Conservation (phyloP, 2,329 filamentous ascomycete genomes). For the Alternaria infectoria region DNA sequence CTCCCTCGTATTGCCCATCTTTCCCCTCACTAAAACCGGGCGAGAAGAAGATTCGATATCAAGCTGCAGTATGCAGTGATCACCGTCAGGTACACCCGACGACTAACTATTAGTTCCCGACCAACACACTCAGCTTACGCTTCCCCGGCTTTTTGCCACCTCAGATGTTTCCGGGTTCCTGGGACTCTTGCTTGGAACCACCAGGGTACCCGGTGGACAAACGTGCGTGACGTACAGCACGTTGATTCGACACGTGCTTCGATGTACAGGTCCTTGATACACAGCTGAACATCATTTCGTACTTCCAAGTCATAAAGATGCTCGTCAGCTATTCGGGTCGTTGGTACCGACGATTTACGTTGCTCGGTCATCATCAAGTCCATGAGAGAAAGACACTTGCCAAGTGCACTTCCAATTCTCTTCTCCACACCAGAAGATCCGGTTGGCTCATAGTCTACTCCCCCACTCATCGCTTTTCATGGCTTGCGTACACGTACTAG, state of each 20-base stretch:
- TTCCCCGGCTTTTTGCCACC: neutral
- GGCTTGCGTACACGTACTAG: neutral
- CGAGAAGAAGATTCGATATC: neutral
- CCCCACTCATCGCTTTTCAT: neutral
- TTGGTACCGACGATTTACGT: neutral
- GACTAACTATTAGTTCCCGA: neutral
- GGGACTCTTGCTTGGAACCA: neutral
- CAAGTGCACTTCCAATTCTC: neutral
- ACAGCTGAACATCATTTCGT: neutral
- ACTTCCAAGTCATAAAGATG: neutral
- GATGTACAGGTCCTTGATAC: neutral
- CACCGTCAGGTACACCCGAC: neutral
- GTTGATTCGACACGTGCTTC: slow-evolving; percentile 5
- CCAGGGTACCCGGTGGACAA: neutral
- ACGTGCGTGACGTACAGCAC: slow-evolving; percentile 14
- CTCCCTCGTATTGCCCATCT: neutral
- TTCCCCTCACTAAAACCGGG: neutral
- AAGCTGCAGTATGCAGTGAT: neutral
- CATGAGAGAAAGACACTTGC: neutral
- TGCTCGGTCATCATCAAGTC: neutral
- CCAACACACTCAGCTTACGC: neutral
- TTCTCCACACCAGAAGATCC: neutral
- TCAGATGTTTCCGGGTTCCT: neutral
- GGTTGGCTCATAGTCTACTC: neutral
- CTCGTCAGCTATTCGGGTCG: neutral